phyloP scores from a whole-genome alignment of 2,329 filamentous ascomycete species.

The Penicillium sp. region DNA sequence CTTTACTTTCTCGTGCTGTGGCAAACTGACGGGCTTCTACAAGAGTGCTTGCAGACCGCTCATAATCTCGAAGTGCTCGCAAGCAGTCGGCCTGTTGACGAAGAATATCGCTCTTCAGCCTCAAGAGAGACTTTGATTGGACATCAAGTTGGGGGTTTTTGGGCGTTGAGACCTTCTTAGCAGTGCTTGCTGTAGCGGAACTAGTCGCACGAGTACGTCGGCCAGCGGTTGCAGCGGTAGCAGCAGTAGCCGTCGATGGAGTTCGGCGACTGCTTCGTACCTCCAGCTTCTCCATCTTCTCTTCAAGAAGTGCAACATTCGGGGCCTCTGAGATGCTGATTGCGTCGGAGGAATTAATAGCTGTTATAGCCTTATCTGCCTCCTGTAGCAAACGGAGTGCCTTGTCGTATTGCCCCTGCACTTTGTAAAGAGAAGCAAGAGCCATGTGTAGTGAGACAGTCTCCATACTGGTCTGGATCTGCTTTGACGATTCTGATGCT shows the following conservation, averaged over 20 bases:
- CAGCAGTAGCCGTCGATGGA: slow-evolving; percentile 23
- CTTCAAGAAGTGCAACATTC: slow-evolving; percentile 38
- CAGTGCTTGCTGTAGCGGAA: slow-evolving; percentile 18
- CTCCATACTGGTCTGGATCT: slow-evolving; percentile 52
- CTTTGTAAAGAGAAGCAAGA: slow-evolving; percentile 49
- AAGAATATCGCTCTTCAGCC: slow-evolving; percentile 51
- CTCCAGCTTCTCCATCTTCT: slow-evolving; percentile 45
- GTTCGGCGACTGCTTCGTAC: slow-evolving; percentile 33
- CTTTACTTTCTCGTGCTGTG: slow-evolving; percentile 59
- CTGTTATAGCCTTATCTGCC: slow-evolving; percentile 47
- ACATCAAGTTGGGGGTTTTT: slow-evolving; percentile 22
- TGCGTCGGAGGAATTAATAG: slow-evolving; percentile 39
- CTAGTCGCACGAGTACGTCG: slow-evolving; percentile 34
- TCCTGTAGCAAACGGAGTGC: slow-evolving; percentile 53
- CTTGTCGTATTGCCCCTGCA: slow-evolving; percentile 49
- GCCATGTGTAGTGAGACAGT: slow-evolving; percentile 51
- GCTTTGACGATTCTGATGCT: slow-evolving; percentile 57
- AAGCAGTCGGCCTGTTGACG: slow-evolving; percentile 54
- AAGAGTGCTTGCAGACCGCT: slow-evolving; percentile 59
- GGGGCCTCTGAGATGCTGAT: slow-evolving; percentile 29
- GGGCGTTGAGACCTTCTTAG: slow-evolving; percentile 20
- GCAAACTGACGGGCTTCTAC: slow-evolving; percentile 34
- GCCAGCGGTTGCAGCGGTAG: slow-evolving; percentile 11
- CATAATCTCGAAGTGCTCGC: slow-evolving; percentile 53
- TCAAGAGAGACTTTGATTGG: slow-evolving; percentile 42